Conservation (phyloP, 768 basidiomycete species). For the Trametes maxima region DNA sequence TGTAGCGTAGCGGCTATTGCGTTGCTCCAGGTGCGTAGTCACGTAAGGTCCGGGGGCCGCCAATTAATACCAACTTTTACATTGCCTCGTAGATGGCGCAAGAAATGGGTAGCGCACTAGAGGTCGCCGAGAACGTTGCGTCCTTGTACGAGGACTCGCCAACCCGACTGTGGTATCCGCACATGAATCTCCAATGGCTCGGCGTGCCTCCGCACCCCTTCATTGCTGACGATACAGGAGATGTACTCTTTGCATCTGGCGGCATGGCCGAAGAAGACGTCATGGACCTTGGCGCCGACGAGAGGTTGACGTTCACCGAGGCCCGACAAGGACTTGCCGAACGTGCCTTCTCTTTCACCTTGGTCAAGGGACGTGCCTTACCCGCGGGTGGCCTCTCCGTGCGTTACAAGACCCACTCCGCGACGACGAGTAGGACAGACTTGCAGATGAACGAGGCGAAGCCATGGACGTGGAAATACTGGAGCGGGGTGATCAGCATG, state of each 20-base stretch:
- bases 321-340: conserved; percentile 39
- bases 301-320: conserved; percentile 35
- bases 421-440: conserved; percentile 10
- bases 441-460: not conserved
- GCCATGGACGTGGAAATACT: conserved; percentile 14
- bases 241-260: conserved; percentile 2
- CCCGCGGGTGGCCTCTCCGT: conserved; percentile 13
- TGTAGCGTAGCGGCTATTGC: conserved; percentile 46
- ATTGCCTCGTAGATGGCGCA: conserved; percentile 43
- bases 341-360: conserved; percentile 19
- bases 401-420: conserved; percentile 9
- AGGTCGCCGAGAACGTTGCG: conserved; percentile 36
- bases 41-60: not conserved
- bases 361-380: conserved; percentile 12
- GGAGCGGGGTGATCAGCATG: conserved; percentile 22
- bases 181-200: conserved; percentile 44
- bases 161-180: conserved; percentile 44
- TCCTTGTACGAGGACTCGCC: conserved; percentile 35
- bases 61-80: not conserved
- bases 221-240: conserved; percentile 33
- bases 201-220: conserved; percentile 40
- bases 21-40: conserved; percentile 42
- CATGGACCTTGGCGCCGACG: conserved; percentile 22
- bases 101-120: conserved; percentile 40
- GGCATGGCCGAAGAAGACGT: not conserved